A percentile compares a stretch with the other conserved stretches of the same genome.
Conservation (phyloP, 164 flowering plant species). For the Aristolochia contorta region DNA sequence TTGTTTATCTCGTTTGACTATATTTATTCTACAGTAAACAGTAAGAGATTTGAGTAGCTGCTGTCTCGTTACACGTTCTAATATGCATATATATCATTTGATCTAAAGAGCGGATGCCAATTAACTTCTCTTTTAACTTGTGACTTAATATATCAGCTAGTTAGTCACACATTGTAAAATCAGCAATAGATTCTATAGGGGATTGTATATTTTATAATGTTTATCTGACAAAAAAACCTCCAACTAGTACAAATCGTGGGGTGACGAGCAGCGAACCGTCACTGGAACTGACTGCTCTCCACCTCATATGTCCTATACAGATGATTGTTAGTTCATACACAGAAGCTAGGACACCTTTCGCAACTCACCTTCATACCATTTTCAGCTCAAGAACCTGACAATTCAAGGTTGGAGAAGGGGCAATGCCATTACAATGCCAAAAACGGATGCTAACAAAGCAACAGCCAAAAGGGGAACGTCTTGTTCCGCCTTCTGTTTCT, state of each 20-base stretch:
- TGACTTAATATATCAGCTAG: too few species aligned
- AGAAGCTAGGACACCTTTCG: neutral
- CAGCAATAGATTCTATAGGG: too few species aligned
- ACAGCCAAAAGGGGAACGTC: constrained; percentile 63
- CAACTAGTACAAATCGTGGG: neutral
- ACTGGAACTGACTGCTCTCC: neutral
- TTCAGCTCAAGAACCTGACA: neutral
- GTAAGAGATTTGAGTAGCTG: too few species aligned
- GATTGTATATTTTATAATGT: too few species aligned
- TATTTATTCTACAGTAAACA: too few species aligned
- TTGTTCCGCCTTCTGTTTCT: constrained; percentile 33
- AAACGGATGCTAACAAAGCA: constrained; percentile 63
- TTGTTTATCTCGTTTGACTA: too few species aligned
- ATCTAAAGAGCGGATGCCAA: too few species aligned
- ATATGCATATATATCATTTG: too few species aligned
- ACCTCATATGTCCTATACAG: constrained; percentile 2
- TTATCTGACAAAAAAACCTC: neutral
- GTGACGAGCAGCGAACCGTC: neutral
- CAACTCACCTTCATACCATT: neutral
- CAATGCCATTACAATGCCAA: constrained; percentile 71
- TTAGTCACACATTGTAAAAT: too few species aligned
- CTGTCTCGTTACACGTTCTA: too few species aligned
- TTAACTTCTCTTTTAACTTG: too few species aligned
- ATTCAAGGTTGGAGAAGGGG: constrained; percentile 72
- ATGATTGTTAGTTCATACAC: neutral